Evolutionary conservation across 225 moss, liverwort and hornwort genomes (phyloP).

Genomic region (Physcomitrellopsis africana): DNA sequence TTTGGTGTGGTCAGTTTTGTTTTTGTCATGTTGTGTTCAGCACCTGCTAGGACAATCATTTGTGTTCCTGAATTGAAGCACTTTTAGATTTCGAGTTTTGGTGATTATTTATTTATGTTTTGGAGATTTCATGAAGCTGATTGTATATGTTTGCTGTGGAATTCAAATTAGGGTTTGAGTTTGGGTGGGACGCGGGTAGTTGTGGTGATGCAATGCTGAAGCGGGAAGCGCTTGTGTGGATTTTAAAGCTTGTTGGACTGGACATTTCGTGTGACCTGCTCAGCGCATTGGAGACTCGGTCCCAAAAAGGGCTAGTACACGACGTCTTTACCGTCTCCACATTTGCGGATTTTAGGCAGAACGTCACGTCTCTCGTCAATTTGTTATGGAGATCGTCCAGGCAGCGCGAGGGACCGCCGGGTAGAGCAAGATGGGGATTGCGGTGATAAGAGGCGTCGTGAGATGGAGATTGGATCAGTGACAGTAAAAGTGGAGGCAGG

Average conservation of each 20-base stretch:
- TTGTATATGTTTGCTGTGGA: not conserved
- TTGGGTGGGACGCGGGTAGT: not conserved
- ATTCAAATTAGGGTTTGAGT: slow-evolving; percentile 12
- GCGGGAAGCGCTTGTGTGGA: not conserved
- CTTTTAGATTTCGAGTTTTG: not conserved
- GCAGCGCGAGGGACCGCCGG: slow-evolving; percentile 39
- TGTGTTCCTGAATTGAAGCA: not conserved
- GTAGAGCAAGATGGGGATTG: slow-evolving; percentile 47
- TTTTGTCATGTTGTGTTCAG: not conserved
- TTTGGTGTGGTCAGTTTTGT: no score
- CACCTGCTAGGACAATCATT: not conserved
- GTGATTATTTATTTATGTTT: not conserved
- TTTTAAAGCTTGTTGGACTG: not conserved
- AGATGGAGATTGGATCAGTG: slow-evolving; percentile 46
- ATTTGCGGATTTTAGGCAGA: slow-evolving; percentile 42
- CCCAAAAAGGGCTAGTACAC: slow-evolving; percentile 19
- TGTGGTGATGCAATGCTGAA: slow-evolving; percentile 6
- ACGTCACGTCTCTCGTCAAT: slow-evolving; percentile 48
- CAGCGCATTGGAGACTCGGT: slow-evolving; percentile 24
- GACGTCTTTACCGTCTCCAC: slow-evolving; percentile 49
- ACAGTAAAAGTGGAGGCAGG: slow-evolving; percentile 41
- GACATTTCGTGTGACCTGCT: slow-evolving; percentile 23
- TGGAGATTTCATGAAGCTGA: not conserved
- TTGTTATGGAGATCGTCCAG: slow-evolving; percentile 31
- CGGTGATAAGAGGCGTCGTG: slow-evolving; percentile 42